These are phyloP conservation scores for Pelagophyceae sp. DNA, from an alignment of 352 stramenopile species.

Conservation along the genomic window DNA sequence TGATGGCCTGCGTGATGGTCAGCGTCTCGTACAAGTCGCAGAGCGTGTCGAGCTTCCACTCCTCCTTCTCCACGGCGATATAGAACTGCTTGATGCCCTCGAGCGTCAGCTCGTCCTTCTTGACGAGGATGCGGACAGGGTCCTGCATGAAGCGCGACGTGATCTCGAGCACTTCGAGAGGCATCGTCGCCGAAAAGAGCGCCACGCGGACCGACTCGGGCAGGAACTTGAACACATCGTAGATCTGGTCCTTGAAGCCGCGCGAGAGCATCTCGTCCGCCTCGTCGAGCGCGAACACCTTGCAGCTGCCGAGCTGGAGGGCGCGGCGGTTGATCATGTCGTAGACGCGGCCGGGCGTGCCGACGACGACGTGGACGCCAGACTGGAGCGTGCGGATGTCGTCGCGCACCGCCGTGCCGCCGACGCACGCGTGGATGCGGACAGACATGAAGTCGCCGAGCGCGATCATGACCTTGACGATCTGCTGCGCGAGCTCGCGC, in stretches of 20 bases:
- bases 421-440: conserved; percentile 92
- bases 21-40: conserved; percentile 99
- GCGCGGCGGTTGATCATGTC: conserved; percentile 98
- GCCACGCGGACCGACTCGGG: conserved; percentile 92
- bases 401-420: conserved; percentile 92
- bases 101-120: conserved; percentile 97
- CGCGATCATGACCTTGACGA: conserved; percentile 91
- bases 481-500: conserved; percentile 97
- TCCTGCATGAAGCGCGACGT: conserved; percentile 97
- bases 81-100: conserved; percentile 99
- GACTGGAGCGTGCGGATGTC: conserved; percentile 95
- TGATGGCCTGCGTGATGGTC: conserved; percentile 99
- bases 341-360: conserved; percentile 93
- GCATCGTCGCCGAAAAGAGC: conserved; percentile 98
- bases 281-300: conserved; percentile 97
- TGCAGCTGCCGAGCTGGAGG: conserved; percentile 83
- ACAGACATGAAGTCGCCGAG: conserved; percentile 87
- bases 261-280: conserved; percentile 98
- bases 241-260: conserved; percentile 99
- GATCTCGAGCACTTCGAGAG: conserved; percentile 95
- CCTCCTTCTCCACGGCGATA: conserved; percentile 93
- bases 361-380: conserved; percentile 95
- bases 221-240: conserved; percentile 99
- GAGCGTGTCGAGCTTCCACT: conserved; percentile 99
- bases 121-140: conserved; percentile 96